Conservation (phyloP, 2,329 filamentous ascomycete species). For the Penicillium sp. region DNA sequence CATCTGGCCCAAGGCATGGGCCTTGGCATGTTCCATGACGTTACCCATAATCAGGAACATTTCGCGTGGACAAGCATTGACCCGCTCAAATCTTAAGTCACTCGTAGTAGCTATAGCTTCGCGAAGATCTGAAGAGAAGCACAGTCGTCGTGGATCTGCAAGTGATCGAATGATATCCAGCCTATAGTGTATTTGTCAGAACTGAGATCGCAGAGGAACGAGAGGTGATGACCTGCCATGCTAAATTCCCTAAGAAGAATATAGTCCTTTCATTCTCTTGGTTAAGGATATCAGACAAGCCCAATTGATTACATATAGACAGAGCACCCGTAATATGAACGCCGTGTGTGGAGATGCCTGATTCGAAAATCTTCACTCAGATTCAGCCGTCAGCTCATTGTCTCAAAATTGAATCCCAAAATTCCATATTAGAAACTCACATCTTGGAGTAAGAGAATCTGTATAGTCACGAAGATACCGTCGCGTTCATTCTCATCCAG, state of each 20-base stretch:
- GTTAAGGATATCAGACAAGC: conserved; percentile 24
- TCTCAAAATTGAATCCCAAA: neutral
- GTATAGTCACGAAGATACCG: conserved; percentile 31
- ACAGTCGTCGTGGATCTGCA: conserved; percentile 27
- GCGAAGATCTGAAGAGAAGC: conserved; percentile 30
- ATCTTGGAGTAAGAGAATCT: conserved; percentile 34
- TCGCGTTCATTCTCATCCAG: conserved; percentile 30
- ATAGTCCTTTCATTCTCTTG: conserved; percentile 27
- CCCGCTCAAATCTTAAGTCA: conserved; percentile 29
- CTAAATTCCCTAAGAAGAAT: conserved; percentile 33
- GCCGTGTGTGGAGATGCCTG: conserved; percentile 33
- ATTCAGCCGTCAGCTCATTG: neutral
- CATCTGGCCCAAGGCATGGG: conserved; percentile 20
- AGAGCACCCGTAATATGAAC: conserved; percentile 35
- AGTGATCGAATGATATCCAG: conserved; percentile 35
- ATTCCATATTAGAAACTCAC: conserved; percentile 14
- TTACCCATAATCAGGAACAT: conserved; percentile 32
- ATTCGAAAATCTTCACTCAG: conserved; percentile 29
- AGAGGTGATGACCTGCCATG: conserved; percentile 20
- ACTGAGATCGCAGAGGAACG: neutral
- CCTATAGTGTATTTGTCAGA: conserved; percentile 13
- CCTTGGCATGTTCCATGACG: conserved; percentile 30
- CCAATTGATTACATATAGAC: conserved; percentile 32
- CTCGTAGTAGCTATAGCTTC: conserved; percentile 26
- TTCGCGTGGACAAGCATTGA: conserved; percentile 33